Evolutionary conservation across 805 yeast species (phyloP).

Genomic region (Ogataea neopini): DNA sequence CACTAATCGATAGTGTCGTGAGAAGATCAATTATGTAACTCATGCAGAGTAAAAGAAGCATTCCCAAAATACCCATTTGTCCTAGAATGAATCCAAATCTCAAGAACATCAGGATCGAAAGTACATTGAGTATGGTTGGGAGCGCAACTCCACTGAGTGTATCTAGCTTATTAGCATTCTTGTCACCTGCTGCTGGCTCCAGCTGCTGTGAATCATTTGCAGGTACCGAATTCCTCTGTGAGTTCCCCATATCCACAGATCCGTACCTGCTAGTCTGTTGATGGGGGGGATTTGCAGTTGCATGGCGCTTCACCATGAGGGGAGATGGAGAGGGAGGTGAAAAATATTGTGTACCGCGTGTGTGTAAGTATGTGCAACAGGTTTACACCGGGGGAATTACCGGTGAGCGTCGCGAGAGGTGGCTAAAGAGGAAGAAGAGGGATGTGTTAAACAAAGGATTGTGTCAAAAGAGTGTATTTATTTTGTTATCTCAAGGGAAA

Average conservation of each 20-base stretch:
- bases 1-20: constrained; percentile 88
- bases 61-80: constrained; percentile 86
- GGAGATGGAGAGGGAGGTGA: neutral
- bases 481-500: neutral
- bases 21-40: constrained; percentile 80
- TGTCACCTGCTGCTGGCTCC: neutral
- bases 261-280: neutral
- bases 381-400: no score
- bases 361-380: no score
- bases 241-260: neutral
- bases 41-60: constrained; percentile 62
- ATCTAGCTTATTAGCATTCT: constrained; percentile 52
- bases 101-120: constrained; percentile 91
- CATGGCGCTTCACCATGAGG: constrained; percentile 1
- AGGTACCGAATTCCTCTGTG: neutral
- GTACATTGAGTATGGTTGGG: constrained; percentile 90
- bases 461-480: neutral
- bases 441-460: neutral
- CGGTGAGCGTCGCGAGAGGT: no score
- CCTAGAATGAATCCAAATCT: constrained; percentile 96
- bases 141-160: constrained; percentile 90
- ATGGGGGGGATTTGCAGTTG: neutral
- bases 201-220: neutral
- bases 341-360: neutral
- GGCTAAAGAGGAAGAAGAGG: neutral